phyloP scores from a whole-genome alignment of 2,329 filamentous ascomycete genomes.

The Colletotrichum sp. region DNA sequence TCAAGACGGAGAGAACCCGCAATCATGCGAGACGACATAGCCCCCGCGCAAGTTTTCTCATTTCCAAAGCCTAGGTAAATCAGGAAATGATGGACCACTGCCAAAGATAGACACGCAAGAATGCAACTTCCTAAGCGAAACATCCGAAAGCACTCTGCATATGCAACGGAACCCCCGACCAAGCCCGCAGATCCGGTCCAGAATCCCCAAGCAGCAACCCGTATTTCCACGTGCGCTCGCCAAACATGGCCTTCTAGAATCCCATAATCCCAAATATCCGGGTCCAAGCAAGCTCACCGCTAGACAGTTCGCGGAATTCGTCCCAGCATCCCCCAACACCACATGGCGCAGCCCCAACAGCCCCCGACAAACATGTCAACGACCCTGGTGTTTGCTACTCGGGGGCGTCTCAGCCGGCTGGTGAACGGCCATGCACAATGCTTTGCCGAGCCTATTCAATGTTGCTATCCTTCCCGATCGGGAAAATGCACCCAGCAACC shows the following conservation, averaged over 20 bases:
- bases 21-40: neutral
- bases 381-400: neutral
- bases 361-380: neutral
- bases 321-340: neutral
- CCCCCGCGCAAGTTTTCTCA: neutral
- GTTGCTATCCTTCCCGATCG: neutral
- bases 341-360: neutral
- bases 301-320: neutral
- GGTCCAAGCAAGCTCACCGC: neutral
- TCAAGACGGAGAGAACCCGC: neutral
- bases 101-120: neutral
- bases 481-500: neutral
- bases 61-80: neutral
- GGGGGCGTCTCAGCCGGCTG: neutral
- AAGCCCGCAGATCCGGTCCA: constrained; percentile 40
- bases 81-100: neutral
- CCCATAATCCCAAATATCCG: neutral
- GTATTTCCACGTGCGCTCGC: constrained; percentile 38
- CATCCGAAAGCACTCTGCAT: neutral
- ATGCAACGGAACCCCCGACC: neutral
- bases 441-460: neutral
- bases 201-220: constrained; percentile 57
- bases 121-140: neutral
- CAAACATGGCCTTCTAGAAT: neutral
- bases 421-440: neutral